Evolutionary conservation across 805 yeast species (phyloP), one percentile per base, ranked within the genome.

Genomic region (Nakazawaea populi): DNA sequence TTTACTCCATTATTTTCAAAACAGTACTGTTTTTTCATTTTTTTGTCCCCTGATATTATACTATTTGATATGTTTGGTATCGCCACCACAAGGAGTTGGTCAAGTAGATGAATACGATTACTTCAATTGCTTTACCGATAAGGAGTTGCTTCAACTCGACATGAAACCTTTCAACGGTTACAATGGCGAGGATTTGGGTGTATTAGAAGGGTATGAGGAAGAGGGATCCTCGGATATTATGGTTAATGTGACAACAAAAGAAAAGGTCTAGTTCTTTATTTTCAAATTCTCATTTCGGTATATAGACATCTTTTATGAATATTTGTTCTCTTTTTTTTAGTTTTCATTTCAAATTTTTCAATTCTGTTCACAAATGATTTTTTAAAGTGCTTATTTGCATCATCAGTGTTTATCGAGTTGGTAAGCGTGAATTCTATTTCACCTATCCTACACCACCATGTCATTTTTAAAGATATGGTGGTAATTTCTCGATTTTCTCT

Each of bases 1-100:
- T 3, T 60, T 65, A 42, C 31, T 55, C 12, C 58, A 67, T 51
- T 61, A 59, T 34, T 68, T 58, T 57, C 56, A 65, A 11, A 47
- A 47, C 40, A 47, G 49, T 41, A 47, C 49, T 7, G 40, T 47
- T 8, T 47, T 47, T 36, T 47, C 49, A 11, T 47, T 47, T 31
- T 14, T 47, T 35, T 47, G 49, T 47, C 49, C 49, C 10, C 39
- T 47, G 44, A 41, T 41, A 6, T 34, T 47, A 11, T 47, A 47
- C 28, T 47, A 47, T 14, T 11, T 47, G 27, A 30, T 47, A 4
- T 47, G 49, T 28, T 47, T 47, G 40, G 42, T 47, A 10, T 47
- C 14, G 14, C 49, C 49, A 28, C 31, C 35, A 6, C n/a, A 39
- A n/a, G 44, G 44, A 6, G 14, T 40, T 9, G 32, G 32, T 12